phyloP scores from a whole-genome alignment of 306 rosid species.

The Ammopiptanthus mongolicus region DNA sequence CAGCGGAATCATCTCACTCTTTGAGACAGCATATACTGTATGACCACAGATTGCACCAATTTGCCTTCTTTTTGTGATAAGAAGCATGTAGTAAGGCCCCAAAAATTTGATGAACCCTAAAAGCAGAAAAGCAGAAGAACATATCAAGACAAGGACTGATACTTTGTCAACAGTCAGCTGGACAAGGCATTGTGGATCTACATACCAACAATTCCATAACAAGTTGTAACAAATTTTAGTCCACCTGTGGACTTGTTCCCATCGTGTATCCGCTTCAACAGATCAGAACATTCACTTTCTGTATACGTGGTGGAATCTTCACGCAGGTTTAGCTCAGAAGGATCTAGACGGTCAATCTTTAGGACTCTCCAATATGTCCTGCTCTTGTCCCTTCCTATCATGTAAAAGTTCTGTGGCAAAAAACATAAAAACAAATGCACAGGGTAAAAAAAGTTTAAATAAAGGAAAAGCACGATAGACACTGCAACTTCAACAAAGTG shows the following conservation, averaged over 20 bases:
- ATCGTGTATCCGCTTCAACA: constrained; percentile 80
- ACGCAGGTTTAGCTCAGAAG: constrained; percentile 60
- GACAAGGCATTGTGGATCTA: constrained; percentile 1
- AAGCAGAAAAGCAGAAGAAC: constrained; percentile 26
- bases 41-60: constrained; percentile 91
- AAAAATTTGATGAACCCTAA: constrained; percentile 85
- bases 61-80: constrained; percentile 90
- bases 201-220: constrained; percentile 96
- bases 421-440: constrained; percentile 11
- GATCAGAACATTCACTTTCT: constrained; percentile 81
- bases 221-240: constrained; percentile 78
- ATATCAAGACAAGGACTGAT: constrained; percentile 6
- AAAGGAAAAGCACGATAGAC: not conserved
- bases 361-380: constrained; percentile 84
- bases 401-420: constrained; percentile 72
- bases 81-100: constrained; percentile 94
- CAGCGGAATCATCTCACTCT: constrained; percentile 87
- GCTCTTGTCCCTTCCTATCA: constrained; percentile 93
- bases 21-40: constrained; percentile 66
- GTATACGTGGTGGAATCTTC: constrained; percentile 81
- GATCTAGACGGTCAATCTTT: constrained; percentile 81
- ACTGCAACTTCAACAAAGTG: not conserved
- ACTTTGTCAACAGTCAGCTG: constrained; percentile 8
- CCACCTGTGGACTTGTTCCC: constrained; percentile 94
- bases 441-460: constrained; percentile 6